Evolutionary conservation across 768 basidiomycete genomes (phyloP).

Genomic region (Leccinum pellstonianum): DNA sequence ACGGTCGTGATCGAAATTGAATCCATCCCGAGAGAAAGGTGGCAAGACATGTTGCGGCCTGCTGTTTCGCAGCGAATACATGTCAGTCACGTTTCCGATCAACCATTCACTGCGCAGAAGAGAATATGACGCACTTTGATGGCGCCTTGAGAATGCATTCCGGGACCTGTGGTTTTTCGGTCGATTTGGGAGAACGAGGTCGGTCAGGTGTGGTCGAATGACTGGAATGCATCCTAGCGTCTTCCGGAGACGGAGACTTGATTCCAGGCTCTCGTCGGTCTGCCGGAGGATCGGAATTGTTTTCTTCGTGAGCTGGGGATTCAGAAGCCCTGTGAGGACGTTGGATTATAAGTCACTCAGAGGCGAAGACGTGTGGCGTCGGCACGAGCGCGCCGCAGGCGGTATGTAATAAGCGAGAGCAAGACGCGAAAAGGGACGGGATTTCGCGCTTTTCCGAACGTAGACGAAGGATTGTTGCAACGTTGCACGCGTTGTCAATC

Average conservation of each 20-base stretch:
- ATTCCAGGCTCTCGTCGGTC: conserved; percentile 14
- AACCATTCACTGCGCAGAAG: conserved; percentile 15
- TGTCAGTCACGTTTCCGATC: conserved; percentile 25
- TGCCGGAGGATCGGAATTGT: conserved; percentile 11
- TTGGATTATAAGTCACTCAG: conserved; percentile 21
- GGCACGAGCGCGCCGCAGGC: conserved; percentile 23
- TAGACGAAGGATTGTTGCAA: conserved; percentile 12
- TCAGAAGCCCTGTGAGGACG: conserved; percentile 31
- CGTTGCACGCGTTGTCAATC: conserved; percentile 11
- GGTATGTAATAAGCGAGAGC: conserved; percentile 21
- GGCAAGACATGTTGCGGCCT: conserved; percentile 35
- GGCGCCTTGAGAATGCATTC: conserved; percentile 24
- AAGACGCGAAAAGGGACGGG: conserved; percentile 14
- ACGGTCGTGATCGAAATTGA: conserved; percentile 35
- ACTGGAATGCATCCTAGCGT: conserved; percentile 21
- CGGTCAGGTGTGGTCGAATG: conserved; percentile 17
- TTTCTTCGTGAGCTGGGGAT: conserved; percentile 26
- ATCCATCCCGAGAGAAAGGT: conserved; percentile 32
- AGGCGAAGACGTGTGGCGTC: conserved; percentile 32
- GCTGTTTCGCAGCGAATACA: conserved; percentile 28
- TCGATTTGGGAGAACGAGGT: conserved; percentile 20
- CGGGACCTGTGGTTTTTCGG: conserved; percentile 20
- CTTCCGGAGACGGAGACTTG: conserved; percentile 24
- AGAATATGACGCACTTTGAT: conserved; percentile 27
- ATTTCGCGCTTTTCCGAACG: conserved; percentile 14